These are phyloP conservation scores for Oxyria digyna DNA, from an alignment of 148 eudicot species.

Conservation along the genomic window DNA sequence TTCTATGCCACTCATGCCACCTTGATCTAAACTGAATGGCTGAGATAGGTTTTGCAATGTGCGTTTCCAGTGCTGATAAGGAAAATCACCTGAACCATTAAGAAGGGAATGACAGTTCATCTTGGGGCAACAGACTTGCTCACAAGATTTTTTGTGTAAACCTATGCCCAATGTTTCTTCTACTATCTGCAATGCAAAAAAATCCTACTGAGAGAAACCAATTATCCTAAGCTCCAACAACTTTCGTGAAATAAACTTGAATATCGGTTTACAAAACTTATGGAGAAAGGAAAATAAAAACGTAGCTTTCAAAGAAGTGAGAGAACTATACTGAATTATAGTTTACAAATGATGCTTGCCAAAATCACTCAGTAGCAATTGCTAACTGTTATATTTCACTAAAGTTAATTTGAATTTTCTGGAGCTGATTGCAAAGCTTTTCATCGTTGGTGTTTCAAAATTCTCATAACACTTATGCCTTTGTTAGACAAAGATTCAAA, in stretches of 20 bases:
- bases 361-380: background rate
- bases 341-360: background rate
- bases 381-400: background rate
- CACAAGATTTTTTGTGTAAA: conserved; percentile 17
- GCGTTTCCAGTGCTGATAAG: conserved; percentile 31
- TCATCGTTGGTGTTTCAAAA: background rate
- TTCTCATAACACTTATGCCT: background rate
- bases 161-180: conserved; percentile 15
- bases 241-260: background rate
- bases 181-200: conserved; percentile 22
- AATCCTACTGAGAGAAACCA: background rate
- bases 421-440: background rate
- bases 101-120: conserved; percentile 20
- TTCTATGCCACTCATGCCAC: conserved; percentile 31
- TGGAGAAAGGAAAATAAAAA: background rate
- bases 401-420: background rate
- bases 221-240: background rate
- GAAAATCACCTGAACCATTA: conserved; percentile 31
- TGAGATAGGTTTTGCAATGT: conserved; percentile 35
- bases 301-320: background rate
- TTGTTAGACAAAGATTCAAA: too few relatives aligned
- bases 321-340: background rate
- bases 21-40: conserved; percentile 30
- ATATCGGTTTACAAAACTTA: background rate
- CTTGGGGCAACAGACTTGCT: conserved; percentile 27